Base-by-base conservation (phyloP, 2,329 filamentous ascomycete genomes). In the Aspergillus pseudonomiae region DNA sequence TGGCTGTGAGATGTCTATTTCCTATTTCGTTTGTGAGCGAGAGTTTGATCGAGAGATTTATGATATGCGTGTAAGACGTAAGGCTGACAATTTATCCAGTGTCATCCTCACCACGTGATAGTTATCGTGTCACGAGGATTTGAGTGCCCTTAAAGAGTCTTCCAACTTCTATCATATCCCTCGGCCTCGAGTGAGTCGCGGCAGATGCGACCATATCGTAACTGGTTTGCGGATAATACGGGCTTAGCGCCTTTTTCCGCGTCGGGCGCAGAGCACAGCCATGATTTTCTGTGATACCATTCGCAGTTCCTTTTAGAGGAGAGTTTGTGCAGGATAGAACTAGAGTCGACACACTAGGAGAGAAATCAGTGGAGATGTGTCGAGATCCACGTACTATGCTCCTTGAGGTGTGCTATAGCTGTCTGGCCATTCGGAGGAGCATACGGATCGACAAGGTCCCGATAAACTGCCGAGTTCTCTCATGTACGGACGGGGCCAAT, bases 251-350 rank as follows among this genome's bases (percentile, higher is more conserved):
- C 26, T 10, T 50, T 28, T 30, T 30, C 46, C 14, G 46, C 46
- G 46, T 50, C 46, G 46, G 46, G 46, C 46, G 46, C 46, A 50
- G 46, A 50, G 46, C 46, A 50, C 46, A 28, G 24, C 46, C 46
- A 30, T 50, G 24, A 32, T 50, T 50, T 50, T 30, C 12, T 28
- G 19, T 46, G n/a, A 24, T 46, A 6, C 43, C 24, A 46, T 46
- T 46, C n/a, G 43, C 21, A 24, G 43, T 24, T 14, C 14, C 9
- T 28, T 6, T 28, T n/a, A 6, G 16, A 16, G 46, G 26, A 9
- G 11, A 46, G 24, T 16, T 45, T 3, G 2, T 7, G 2, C 26
- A 10, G 21, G 6, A 7, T 21, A 46, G 12, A 46, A 16, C n/a
- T 21, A 46, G n/a, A 46, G 0, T 24, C 4, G 21, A 24, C 11